Base-by-base conservation (phyloP, 1,139 yeast genomes). In the Blastobotrys arbuscula region DNA sequence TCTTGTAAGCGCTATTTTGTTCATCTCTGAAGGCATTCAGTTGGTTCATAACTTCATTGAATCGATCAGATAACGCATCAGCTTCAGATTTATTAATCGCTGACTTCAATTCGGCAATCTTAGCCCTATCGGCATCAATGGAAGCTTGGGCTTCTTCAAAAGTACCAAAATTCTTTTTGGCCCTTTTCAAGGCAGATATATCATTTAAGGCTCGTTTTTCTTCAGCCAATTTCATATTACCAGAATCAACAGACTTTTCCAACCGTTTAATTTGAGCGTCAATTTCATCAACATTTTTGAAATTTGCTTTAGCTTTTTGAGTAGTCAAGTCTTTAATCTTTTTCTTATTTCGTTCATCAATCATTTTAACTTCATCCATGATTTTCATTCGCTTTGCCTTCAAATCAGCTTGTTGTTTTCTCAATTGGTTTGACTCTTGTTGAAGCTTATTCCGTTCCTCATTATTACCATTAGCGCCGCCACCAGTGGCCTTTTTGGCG, bases 131-230 rank as follows among this genome's bases (percentile, higher is more conserved):
- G 45, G 75, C 75, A 64, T 89, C 97, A 65, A 92, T 84, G 46
- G 82, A 77, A 59, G 78, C 78, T 74, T 89, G 97, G 60, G 79
- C 78, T 60, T 80, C 79, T 63, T 82, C 89, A 60, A 90, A 74
- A 42, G 79, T 76, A 45, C 81, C 81, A 66, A 88, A 85, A 68
- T 84, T 94, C 70, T 84, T 85, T 65, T 82, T 81, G 64, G 84
- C 73, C 71, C 87, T 88, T 70, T 94, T 83, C 67, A 92, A 78
- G 47, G 82, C 71, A 49, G 89, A 78, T 76, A 89, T 86, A 71
- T 92, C 97, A 71, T 85, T 85, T 59, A 94, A 81, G 59, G 75
- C 72, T 66, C 82, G 78, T 74, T 89, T 84, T 76, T 94, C 99
- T 56, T 92, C 96, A 48, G 90, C 97, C 64, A 94, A 79, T 63